phyloP scores from a whole-genome alignment of 208 protist genomes.

The Trypanosoma congolense region DNA sequence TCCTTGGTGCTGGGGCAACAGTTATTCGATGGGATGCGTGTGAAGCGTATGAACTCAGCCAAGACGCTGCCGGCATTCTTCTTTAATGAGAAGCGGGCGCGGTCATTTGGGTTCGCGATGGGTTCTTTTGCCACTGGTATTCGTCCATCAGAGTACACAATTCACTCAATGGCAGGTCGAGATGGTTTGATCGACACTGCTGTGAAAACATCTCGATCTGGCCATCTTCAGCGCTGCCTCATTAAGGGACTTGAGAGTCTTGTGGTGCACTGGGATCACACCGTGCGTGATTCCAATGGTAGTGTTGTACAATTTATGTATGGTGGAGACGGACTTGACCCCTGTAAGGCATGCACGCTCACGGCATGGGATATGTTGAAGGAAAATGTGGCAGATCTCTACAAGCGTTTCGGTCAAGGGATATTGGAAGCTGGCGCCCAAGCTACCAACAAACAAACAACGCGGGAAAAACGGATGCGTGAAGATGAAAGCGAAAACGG shows the following conservation, averaged over 20 bases:
- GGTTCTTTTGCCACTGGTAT: constrained; percentile 99
- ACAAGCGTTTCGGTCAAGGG: constrained; percentile 41
- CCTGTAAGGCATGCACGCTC: constrained; percentile 91
- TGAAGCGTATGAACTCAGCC: constrained; percentile 94
- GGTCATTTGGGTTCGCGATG: constrained; percentile 88
- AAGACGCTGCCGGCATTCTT: constrained; percentile 96
- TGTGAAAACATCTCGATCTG: constrained; percentile 99
- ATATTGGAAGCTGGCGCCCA: not conserved
- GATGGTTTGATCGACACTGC: constrained; percentile 99
- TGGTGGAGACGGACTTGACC: constrained; percentile 98
- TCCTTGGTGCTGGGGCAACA: constrained; percentile 95
- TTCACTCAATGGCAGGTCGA: constrained; percentile 99
- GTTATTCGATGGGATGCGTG: constrained; percentile 97
- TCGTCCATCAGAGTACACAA: constrained; percentile 98
- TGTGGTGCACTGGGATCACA: constrained; percentile 93
- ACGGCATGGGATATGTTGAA: constrained; percentile 90
- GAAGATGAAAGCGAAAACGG: constrained; percentile 5
- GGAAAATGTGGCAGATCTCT: constrained; percentile 71
- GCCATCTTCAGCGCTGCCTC: constrained; percentile 98
- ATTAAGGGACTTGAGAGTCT: constrained; percentile 96
- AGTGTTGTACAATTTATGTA: constrained; percentile 97
- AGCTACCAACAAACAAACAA: not conserved
- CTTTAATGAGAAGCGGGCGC: constrained; percentile 58
- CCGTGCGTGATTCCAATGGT: constrained; percentile 93
- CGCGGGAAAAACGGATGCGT: constrained; percentile 16